phyloP scores from a whole-genome alignment of 257 asterid species.

The Jacaranda mimosifolia region DNA sequence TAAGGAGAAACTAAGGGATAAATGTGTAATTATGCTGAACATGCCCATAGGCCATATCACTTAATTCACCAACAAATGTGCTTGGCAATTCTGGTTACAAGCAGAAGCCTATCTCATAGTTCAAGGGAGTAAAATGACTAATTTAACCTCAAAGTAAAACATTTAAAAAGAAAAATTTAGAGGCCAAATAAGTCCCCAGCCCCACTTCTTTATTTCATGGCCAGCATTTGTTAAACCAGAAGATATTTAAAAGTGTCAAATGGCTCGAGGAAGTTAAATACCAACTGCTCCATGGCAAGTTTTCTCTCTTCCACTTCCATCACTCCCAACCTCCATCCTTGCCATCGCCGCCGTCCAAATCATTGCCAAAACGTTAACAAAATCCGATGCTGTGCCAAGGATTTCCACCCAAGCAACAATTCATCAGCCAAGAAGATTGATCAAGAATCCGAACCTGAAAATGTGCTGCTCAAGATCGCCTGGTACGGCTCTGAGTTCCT shows the following conservation, averaged over 20 bases:
- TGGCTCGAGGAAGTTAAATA: background rate
- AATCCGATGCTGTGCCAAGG: constrained; percentile 51
- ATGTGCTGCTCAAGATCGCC: constrained; percentile 72
- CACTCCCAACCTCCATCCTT: constrained; percentile 32
- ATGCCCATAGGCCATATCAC: no score
- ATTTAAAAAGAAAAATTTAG: no score
- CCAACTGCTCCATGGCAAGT: constrained; percentile 51
- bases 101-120: no score
- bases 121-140: no score
- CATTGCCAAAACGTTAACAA: constrained; percentile 26
- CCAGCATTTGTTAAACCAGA: constrained; percentile 28
- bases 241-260: constrained; percentile 35
- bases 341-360: constrained; percentile 19
- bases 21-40: no score
- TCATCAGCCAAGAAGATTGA: constrained; percentile 34
- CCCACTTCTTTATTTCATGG: constrained; percentile 31
- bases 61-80: no score
- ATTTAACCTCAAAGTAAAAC: no score
- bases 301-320: constrained; percentile 45
- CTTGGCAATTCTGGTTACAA: no score
- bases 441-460: constrained; percentile 59
- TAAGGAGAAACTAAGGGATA: no score
- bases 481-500: constrained; percentile 93
- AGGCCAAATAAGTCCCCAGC: background rate
- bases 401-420: constrained; percentile 28